Evolutionary conservation across 1,139 yeast species (phyloP).

Genomic region (Hanseniaspora sp.): DNA sequence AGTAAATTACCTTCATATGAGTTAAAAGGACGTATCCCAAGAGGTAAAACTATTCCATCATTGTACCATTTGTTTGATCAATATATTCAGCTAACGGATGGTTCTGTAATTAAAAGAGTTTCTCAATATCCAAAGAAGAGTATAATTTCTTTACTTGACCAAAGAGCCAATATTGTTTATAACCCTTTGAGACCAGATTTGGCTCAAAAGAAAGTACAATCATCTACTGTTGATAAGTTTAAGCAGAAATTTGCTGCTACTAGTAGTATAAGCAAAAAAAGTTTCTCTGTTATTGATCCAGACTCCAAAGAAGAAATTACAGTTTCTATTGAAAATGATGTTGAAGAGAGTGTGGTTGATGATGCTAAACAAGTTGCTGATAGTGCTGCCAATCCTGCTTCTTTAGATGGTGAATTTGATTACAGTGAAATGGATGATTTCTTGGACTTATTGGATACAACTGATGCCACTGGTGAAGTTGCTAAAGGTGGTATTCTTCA

Average conservation of each 20-base stretch:
- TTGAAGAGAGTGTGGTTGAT: too few relatives aligned
- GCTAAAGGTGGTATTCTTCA: conserved; percentile 48
- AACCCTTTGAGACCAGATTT: conserved; percentile 76
- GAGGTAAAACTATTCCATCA: conserved; percentile 83
- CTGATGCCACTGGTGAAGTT: conserved; percentile 48
- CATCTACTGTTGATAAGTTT: conserved; percentile 78
- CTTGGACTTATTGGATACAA: conserved; percentile 45
- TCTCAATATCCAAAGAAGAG: conserved; percentile 85
- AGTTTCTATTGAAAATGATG: conserved; percentile 2
- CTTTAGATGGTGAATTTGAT: conserved; percentile 23
- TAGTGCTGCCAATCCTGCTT: conserved; percentile 19
- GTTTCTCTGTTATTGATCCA: conserved; percentile 19
- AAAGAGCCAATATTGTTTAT: conserved; percentile 77
- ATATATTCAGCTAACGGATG: conserved; percentile 79
- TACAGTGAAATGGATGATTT: conserved; percentile 41
- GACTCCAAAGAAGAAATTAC: conserved; percentile 17
- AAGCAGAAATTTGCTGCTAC: conserved; percentile 40
- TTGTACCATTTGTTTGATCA: conserved; percentile 84
- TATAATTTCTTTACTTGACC: conserved; percentile 75
- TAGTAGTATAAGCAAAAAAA: conserved; percentile 4
- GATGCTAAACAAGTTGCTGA: conserved; percentile 15
- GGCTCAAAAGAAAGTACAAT: conserved; percentile 62
- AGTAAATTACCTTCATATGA: background rate
- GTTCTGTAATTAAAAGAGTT: conserved; percentile 72
- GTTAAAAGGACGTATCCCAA: background rate